These are phyloP conservation scores for Pichia sp. DNA, from an alignment of 1,139 yeast genomes.

Conservation along the genomic window DNA sequence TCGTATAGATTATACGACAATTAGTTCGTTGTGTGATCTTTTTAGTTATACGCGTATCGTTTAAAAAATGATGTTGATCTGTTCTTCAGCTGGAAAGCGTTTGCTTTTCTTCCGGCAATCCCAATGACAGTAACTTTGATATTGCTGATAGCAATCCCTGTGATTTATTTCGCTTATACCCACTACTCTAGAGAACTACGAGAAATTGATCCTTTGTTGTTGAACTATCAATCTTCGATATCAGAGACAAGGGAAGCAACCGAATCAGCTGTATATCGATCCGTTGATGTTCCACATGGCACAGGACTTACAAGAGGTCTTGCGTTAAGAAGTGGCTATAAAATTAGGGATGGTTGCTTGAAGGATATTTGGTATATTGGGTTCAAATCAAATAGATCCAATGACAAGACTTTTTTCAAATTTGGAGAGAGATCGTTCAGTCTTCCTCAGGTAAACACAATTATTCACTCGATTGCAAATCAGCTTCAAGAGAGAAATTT, in stretches of 20 bases:
- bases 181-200: constrained; percentile 27
- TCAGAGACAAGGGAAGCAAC: constrained; percentile 47
- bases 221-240: constrained; percentile 50
- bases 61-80: no score
- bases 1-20: no score
- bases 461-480: constrained; percentile 15
- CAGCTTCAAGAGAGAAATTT: constrained; percentile 7
- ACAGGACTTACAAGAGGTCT: constrained; percentile 59
- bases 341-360: constrained; percentile 59
- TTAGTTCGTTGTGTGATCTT: no score
- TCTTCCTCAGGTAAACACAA: constrained; percentile 18
- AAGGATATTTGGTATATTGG: constrained; percentile 56
- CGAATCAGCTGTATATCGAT: constrained; percentile 61
- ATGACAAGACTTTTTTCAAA: background rate
- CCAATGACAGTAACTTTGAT: background rate
- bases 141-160: background rate
- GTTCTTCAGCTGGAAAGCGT: no score
- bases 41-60: no score
- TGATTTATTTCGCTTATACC: background rate
- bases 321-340: constrained; percentile 54
- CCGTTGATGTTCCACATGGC: constrained; percentile 56
- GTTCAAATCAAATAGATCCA: no score
- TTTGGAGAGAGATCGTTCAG: constrained; percentile 7
- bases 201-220: constrained; percentile 52
- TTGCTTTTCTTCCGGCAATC: no score